phyloP scores from a whole-genome alignment of 768 basidiomycete genomes.

The Kwoniella botswanensis region DNA sequence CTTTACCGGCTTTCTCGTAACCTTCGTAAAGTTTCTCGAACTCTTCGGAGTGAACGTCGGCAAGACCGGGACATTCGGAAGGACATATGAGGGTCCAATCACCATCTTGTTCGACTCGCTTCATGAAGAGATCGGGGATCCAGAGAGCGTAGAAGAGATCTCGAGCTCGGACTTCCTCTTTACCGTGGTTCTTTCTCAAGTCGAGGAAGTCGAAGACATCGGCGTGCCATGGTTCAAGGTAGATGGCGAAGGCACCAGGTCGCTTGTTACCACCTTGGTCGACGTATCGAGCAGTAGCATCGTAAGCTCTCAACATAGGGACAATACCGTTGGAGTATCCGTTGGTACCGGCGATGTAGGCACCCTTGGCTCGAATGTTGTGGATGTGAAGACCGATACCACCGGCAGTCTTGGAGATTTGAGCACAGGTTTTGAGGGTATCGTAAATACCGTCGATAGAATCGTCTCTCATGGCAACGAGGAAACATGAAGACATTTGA shows the following conservation, averaged over 20 bases:
- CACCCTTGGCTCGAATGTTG: conserved; percentile 88
- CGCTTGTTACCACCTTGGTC: conserved; percentile 99
- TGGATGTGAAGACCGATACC: conserved; percentile 96
- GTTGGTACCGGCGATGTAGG: conserved; percentile 98
- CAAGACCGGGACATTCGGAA: conserved; percentile 87
- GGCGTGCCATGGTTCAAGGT: conserved; percentile 98
- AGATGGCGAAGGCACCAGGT: conserved; percentile 95
- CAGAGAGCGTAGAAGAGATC: conserved; percentile 98
- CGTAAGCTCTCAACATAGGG: conserved; percentile 97
- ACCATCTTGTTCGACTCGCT: conserved; percentile 84
- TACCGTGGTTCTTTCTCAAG: conserved; percentile 97
- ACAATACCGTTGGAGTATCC: conserved; percentile 99
- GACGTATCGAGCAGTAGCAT: conserved; percentile 97
- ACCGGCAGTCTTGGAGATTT: conserved; percentile 99
- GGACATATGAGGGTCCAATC: conserved; percentile 99
- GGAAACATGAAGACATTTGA: conserved; percentile 95
- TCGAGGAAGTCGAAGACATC: conserved; percentile 98
- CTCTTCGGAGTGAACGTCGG: conserved; percentile 85
- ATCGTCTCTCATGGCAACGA: conserved; percentile 97
- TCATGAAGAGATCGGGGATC: conserved; percentile 99
- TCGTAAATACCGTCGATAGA: conserved; percentile 99
- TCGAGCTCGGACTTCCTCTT: conserved; percentile 93
- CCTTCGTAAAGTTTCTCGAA: conserved; percentile 72
- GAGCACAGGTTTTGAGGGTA: conserved; percentile 94
- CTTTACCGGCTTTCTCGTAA: conserved; percentile 83